Percentiles rank a stretch among this genome's conserved stretches.
These are phyloP conservation scores for Elaeagnus macrophylla DNA, from an alignment of 306 rosid genomes.

Conservation along the genomic window DNA sequence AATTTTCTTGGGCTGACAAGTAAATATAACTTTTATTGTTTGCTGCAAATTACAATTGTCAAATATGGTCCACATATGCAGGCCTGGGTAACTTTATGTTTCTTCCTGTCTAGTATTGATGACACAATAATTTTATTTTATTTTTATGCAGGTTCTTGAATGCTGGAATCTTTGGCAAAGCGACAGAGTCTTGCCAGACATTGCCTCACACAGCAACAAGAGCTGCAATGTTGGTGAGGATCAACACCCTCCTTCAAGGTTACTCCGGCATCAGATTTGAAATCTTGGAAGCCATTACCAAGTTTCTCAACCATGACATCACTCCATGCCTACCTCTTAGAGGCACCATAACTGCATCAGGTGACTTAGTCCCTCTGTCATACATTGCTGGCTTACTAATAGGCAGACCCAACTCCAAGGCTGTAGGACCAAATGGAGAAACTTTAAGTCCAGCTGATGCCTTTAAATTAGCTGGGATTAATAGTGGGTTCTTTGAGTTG, in stretches of 20 bases:
- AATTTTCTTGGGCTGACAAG: no score
- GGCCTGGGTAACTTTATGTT: no score
- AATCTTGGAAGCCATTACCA: constrained; percentile 69
- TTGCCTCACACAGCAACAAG: constrained; percentile 67
- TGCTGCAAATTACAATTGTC: no score
- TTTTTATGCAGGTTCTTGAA: constrained; percentile 56
- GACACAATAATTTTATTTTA: no score
- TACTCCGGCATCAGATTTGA: constrained; percentile 85
- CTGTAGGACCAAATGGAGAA: constrained; percentile 57
- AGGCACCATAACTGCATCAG: constrained; percentile 79
- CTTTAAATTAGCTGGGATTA: constrained; percentile 51
- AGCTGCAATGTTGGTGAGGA: constrained; percentile 86
- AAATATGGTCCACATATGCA: no score
- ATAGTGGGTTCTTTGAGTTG: constrained; percentile 62
- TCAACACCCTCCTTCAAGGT: constrained; percentile 89
- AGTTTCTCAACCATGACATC: constrained; percentile 53
- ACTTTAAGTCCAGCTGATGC: constrained; percentile 49
- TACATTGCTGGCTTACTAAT: constrained; percentile 71
- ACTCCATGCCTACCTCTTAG: constrained; percentile 81
- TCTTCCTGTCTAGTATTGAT: no score
- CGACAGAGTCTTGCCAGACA: constrained; percentile 45
- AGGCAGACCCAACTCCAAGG: constrained; percentile 76
- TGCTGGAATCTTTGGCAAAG: constrained; percentile 76
- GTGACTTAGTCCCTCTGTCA: constrained; percentile 78
- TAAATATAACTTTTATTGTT: no score